Percentiles rank a stretch among this genome's conserved stretches.
phyloP scores from a whole-genome alignment of 371 early-diverging fungal genomes.

The Apophysomyces elegans region DNA sequence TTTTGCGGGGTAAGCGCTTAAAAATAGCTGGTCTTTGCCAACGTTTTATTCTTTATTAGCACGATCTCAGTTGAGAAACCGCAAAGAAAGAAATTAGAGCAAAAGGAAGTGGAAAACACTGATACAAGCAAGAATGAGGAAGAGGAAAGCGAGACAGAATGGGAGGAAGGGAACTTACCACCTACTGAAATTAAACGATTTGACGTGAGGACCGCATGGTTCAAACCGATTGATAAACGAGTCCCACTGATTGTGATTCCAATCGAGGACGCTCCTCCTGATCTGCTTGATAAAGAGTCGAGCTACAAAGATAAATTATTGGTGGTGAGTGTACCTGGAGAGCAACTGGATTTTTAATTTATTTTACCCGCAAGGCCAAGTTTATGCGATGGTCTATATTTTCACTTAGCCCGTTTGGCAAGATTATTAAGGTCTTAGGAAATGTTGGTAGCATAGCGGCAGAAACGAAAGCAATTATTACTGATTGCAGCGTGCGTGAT shows the following conservation, averaged over 20 bases:
- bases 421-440: conserved; percentile 49
- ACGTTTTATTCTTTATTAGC: neutral
- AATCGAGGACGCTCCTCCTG: conserved; percentile 43
- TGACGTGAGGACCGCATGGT: conserved; percentile 46
- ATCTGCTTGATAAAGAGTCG: conserved; percentile 27
- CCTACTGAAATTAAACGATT: conserved; percentile 2
- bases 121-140: neutral
- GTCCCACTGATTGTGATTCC: conserved; percentile 64
- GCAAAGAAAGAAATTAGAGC: neutral
- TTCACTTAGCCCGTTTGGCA: conserved; percentile 55
- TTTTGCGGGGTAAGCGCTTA: conserved; percentile 23
- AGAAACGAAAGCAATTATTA: conserved; percentile 60
- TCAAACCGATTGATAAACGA: conserved; percentile 68
- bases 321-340: conserved; percentile 17
- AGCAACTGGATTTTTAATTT: neutral
- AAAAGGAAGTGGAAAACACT: neutral
- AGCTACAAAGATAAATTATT: conserved; percentile 25
- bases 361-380: conserved; percentile 21
- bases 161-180: conserved; percentile 18
- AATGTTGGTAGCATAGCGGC: conserved; percentile 55
- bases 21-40: neutral
- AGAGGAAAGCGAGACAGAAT: conserved; percentile 18
- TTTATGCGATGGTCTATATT: conserved; percentile 58
- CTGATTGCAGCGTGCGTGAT: conserved; percentile 42
- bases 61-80: conserved; percentile 13